Conservation (phyloP, 306 rosid genomes). For the Psophocarpus tetragonolobus region DNA sequence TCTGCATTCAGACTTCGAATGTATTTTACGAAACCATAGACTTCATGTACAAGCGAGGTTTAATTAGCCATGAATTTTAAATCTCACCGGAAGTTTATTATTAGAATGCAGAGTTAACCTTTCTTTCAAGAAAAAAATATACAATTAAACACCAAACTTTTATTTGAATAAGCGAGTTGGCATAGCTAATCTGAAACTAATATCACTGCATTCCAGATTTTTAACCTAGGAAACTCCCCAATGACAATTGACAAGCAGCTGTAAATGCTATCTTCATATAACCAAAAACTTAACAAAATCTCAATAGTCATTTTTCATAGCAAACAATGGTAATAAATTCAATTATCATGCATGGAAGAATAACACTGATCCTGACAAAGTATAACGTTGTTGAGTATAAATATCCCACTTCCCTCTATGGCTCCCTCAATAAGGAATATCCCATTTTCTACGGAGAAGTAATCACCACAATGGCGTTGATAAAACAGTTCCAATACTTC, state of each 20-base stretch:
- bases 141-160: not conserved
- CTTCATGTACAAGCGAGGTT: not conserved
- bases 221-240: too few species aligned
- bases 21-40: too few species aligned
- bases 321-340: slow-evolving; percentile 34
- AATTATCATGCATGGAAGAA: slow-evolving; percentile 61
- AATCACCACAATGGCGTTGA: slow-evolving; percentile 89
- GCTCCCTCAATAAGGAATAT: slow-evolving; percentile 56
- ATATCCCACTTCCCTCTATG: slow-evolving; percentile 51
- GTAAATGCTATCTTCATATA: too few species aligned
- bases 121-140: too few species aligned
- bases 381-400: slow-evolving; percentile 41
- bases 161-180: not conserved
- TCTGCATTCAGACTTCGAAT: too few species aligned
- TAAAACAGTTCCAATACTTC: slow-evolving; percentile 58
- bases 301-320: too few species aligned
- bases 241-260: too few species aligned
- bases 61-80: not conserved
- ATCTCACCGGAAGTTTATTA: too few species aligned
- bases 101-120: not conserved
- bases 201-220: slow-evolving; percentile 11
- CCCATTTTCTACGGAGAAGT: slow-evolving; percentile 77
- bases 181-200: not conserved
- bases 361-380: slow-evolving; percentile 61
- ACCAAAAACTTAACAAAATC: too few species aligned